phyloP scores from a whole-genome alignment of 768 basidiomycete species.

The Suillus bovinus region DNA sequence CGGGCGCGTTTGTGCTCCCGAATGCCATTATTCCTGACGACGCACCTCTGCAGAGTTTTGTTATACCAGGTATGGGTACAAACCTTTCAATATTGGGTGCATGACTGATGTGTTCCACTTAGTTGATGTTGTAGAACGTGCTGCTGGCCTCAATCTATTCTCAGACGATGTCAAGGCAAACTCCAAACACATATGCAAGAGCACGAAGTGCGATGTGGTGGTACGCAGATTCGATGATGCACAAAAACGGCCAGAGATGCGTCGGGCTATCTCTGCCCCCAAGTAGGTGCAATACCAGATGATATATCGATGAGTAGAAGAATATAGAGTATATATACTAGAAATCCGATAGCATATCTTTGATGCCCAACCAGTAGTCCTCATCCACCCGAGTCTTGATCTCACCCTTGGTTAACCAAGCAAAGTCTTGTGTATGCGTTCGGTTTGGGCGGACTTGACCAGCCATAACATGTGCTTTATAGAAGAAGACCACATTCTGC shows the following conservation, averaged over 20 bases:
- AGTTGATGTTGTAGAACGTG: slow-evolving; percentile 93
- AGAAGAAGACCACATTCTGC: slow-evolving; percentile 83
- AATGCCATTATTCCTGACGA: slow-evolving; percentile 92
- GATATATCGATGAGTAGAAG: background rate
- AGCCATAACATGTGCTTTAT: slow-evolving; percentile 90
- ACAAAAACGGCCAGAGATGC: slow-evolving; percentile 60
- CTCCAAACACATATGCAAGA: slow-evolving; percentile 87
- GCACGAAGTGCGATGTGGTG: slow-evolving; percentile 84
- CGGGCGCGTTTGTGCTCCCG: slow-evolving; percentile 94
- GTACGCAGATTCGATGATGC: slow-evolving; percentile 91
- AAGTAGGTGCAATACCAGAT: slow-evolving; percentile 8
- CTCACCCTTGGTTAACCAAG: slow-evolving; percentile 95
- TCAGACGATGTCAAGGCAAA: slow-evolving; percentile 72
- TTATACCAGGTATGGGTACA: slow-evolving; percentile 66
- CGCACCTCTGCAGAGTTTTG: slow-evolving; percentile 75
- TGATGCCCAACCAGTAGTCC: slow-evolving; percentile 75
- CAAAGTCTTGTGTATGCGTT: slow-evolving; percentile 69
- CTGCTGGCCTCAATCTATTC: slow-evolving; percentile 87
- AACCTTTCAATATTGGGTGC: background rate
- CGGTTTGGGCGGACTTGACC: slow-evolving; percentile 72
- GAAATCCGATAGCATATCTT: slow-evolving; percentile 77
- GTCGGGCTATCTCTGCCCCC: slow-evolving; percentile 54
- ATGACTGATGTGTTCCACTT: slow-evolving; percentile 9
- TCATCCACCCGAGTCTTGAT: slow-evolving; percentile 66
- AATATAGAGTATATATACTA: slow-evolving; percentile 18